Evolutionary conservation across 2,329 filamentous ascomycete genomes (phyloP), one percentile per base, ranked within the genome.

Genomic region (Lasiodiplodia theobromae): DNA sequence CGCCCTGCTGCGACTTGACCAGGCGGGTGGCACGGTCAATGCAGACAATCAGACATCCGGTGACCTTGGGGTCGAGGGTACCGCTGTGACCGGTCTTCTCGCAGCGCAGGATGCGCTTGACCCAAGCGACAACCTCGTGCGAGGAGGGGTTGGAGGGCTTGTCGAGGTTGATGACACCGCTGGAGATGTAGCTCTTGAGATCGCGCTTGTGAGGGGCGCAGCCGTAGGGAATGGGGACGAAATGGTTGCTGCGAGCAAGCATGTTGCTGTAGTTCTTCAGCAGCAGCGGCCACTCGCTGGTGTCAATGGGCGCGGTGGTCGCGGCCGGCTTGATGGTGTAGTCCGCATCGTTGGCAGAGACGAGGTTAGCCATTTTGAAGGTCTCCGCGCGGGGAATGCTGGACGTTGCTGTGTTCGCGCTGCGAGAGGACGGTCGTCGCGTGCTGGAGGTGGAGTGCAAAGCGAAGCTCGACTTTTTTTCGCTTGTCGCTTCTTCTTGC

Each of bases 1-100:
- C 96, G 78, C 95, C 94, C 83, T 99, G 96, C 84, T 99, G 96
- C 66, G 94, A 97, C 87, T 99, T 99, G 81, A 99, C 96, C 69
- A 99, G 90, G 77, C 96, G 92, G 73, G 96, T 99, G 67, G 96
- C 96, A 78, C 96, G 94, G 84, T 98, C 96, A 79, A 98, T 92
- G 83, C 93, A 96, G 78, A 96, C 93, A 79, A 97, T 97, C 79
- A 97, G 84, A 82, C 94, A 97, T 76, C 94, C 94, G 60, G 94
- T 99, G 78, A 99, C 96, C 85, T 97, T 98, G 78, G 95, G 95
- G 81, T 99, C 96, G 76, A 99, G 92, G 71, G 96, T 99, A 80
- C 96, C 96, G 75, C 94, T 97, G 88, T 99, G 96, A 74, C 96
- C 96, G 71, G 96, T 99, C 86, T 98, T 97, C 80, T 99, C 95